These are phyloP conservation scores for Clavispora phyllophila DNA, from an alignment of 805 yeast genomes.

Conservation along the genomic window DNA sequence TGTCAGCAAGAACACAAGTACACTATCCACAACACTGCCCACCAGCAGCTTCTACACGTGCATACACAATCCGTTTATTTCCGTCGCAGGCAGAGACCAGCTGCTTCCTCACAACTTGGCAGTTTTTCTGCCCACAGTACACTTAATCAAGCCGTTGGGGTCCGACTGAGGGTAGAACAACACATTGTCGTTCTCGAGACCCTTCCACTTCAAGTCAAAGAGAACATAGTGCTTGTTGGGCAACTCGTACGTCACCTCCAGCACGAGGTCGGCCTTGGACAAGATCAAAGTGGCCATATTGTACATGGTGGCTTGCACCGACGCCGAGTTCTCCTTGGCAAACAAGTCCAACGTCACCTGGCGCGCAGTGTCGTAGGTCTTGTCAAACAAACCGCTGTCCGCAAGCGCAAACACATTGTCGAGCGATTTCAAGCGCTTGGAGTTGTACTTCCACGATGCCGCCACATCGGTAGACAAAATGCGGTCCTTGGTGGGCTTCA, in stretches of 20 bases:
- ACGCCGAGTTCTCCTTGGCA: constrained; percentile 84
- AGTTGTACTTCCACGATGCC: constrained; percentile 63
- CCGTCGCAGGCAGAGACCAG: not conserved
- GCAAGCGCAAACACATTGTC: constrained; percentile 46
- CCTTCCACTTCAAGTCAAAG: constrained; percentile 79
- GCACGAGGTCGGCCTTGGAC: constrained; percentile 49
- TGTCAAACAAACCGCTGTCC: constrained; percentile 61
- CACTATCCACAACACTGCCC: too few species aligned
- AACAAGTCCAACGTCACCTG: constrained; percentile 67
- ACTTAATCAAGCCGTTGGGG: constrained; percentile 88
- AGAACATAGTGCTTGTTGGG: constrained; percentile 93
- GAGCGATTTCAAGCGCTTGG: constrained; percentile 38
- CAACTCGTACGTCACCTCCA: constrained; percentile 64
- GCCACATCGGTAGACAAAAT: constrained; percentile 83
- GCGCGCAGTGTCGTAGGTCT: constrained; percentile 57
- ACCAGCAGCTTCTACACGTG: too few species aligned
- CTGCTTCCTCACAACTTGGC: constrained; percentile 42
- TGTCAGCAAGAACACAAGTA: too few species aligned
- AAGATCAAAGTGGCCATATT: constrained; percentile 80
- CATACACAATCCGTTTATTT: too few species aligned
- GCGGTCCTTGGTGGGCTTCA: constrained; percentile 78
- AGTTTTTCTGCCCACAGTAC: constrained; percentile 69
- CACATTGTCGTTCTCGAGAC: constrained; percentile 72
- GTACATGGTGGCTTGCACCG: constrained; percentile 96
- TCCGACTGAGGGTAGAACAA: constrained; percentile 86